Evolutionary conservation across 306 rosid species (phyloP).

Genomic region (Boehmeria nivea): DNA sequence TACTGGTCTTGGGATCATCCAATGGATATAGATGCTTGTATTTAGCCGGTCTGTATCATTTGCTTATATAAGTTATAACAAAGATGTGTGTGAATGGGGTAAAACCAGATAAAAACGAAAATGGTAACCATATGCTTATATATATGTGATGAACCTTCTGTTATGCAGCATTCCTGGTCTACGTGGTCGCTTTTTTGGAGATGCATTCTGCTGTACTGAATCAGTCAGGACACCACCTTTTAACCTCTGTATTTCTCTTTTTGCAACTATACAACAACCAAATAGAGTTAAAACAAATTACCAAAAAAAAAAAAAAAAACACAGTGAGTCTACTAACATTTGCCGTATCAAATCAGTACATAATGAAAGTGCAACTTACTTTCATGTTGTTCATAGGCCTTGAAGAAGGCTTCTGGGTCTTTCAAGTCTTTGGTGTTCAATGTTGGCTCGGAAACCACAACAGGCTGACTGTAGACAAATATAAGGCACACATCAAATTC

Average conservation of each 20-base stretch:
- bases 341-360: neutral
- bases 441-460: slow-evolving; percentile 40
- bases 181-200: slow-evolving; percentile 41
- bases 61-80: slow-evolving; percentile 17
- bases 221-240: slow-evolving; percentile 37
- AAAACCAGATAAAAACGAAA: neutral
- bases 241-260: slow-evolving; percentile 63
- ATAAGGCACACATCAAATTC: neutral
- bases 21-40: slow-evolving; percentile 55
- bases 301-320: neutral
- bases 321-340: neutral
- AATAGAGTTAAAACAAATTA: slow-evolving; percentile 1
- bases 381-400: slow-evolving; percentile 55
- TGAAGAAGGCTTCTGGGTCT: slow-evolving; percentile 60
- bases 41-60: slow-evolving; percentile 31
- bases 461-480: slow-evolving; percentile 19
- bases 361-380: slow-evolving; percentile 37
- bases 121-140: neutral
- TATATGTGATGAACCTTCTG: slow-evolving; percentile 15
- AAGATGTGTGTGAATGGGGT: neutral
- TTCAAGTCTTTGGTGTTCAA: slow-evolving; percentile 47
- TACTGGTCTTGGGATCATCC: slow-evolving; percentile 23
- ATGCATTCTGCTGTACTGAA: slow-evolving; percentile 28
- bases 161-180: slow-evolving; percentile 58
- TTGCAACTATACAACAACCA: slow-evolving; percentile 56